phyloP scores from a whole-genome alignment of 352 stramenopile genomes.

The Detonula confervacea region DNA sequence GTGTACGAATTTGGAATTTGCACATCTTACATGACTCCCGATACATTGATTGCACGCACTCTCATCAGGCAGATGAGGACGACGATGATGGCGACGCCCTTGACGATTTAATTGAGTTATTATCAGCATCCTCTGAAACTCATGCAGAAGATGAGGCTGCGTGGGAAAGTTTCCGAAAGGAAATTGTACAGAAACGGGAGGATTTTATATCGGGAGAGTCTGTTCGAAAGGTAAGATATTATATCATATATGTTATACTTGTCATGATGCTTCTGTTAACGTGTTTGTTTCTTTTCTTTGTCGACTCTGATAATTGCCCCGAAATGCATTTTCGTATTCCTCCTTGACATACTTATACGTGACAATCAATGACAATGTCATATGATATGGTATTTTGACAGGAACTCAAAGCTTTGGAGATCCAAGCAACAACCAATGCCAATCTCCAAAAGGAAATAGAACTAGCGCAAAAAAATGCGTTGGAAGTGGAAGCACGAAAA shows the following conservation, averaged over 20 bases:
- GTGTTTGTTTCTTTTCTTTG: no score
- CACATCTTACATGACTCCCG: no score
- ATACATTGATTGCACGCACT: no score
- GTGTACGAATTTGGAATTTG: no score
- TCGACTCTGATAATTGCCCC: no score
- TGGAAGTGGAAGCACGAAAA: conserved; percentile 30
- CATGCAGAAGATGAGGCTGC: conserved; percentile 66
- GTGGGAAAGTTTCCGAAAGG: conserved; percentile 57
- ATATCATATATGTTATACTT: no score
- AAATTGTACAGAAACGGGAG: conserved; percentile 45
- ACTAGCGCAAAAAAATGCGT: conserved; percentile 38
- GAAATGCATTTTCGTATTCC: background rate
- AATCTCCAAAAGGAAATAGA: conserved; percentile 59
- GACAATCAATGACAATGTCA: background rate
- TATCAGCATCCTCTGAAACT: conserved; percentile 48
- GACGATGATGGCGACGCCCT: conserved; percentile 39
- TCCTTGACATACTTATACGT: background rate
- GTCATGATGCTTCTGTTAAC: no score
- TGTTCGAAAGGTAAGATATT: conserved; percentile 29
- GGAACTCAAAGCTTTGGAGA: conserved; percentile 36
- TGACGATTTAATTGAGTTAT: conserved; percentile 52
- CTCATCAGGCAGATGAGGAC: conserved; percentile 12
- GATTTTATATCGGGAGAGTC: conserved; percentile 37
- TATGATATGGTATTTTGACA: conserved; percentile 8
- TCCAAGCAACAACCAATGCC: conserved; percentile 28